Base-by-base conservation (phyloP, 1,139 yeast species). In the Saccharomyces pastorianus region DNA sequence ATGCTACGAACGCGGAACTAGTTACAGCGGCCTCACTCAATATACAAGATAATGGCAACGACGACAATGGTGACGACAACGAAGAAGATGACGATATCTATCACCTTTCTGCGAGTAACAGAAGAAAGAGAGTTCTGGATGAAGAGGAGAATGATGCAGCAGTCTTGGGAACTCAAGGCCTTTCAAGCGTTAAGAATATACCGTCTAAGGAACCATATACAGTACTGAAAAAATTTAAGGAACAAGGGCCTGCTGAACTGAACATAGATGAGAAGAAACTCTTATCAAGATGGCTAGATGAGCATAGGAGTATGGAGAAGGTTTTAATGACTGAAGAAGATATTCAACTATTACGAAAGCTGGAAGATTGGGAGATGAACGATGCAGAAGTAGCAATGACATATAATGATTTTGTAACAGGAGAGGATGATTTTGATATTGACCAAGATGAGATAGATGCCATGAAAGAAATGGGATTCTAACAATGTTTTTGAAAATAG, bases 391-490 rank as follows among this genome's bases (percentile, higher is more conserved):
- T 31, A 4, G 34, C 3, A 13, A 31, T 31, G 34, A 31, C 34
- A 31, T 31, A 31, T 31, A 31, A 31, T 31, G 34, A 31, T 31
- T 31, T 31, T 4, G 34, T 6, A 31, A 3, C 34, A 31, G 4
- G 34, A 31, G 34, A 31, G 4, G 34, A 31, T 13, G 34, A 31
- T 6, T 31, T 31, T 31, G 34, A 31, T 31, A 66, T 61, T 34
- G 69, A 66, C 44, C 63, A 63, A 48, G 67, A 64, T 23, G 68
- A 63, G 7, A 27, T 64, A 55, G 63, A 61, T 25, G 62, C 57
- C 26, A 60, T 66, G 66, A 58, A 59, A 51, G 68, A 64, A 28
- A 47, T 62, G 49, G 68, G 61, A 11, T 55, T 60, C 29, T 55
- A 29, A 50, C 25, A 31, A 31, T 31, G 34, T 31, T 31, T 31